Evolutionary conservation across 2,329 filamentous ascomycete genomes (phyloP).

Genomic region (Monosporascus sp.): DNA sequence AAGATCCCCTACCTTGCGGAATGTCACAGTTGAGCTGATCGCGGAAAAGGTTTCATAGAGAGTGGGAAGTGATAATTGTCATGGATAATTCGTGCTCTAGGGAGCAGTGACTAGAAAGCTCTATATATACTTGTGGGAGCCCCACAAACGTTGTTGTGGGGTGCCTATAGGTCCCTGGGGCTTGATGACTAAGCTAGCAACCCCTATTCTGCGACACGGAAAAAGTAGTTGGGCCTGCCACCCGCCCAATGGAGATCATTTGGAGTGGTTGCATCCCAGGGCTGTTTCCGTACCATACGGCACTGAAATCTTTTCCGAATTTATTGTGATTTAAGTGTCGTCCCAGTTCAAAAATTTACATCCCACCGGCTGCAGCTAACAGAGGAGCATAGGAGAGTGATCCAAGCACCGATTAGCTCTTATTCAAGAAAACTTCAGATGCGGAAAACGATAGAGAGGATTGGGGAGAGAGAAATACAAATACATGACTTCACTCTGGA

Average conservation of each 20-base stretch:
- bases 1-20: not conserved
- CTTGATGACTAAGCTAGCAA: too few relatives aligned
- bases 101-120: too few relatives aligned
- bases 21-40: too few relatives aligned
- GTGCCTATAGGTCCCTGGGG: too few relatives aligned
- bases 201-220: too few relatives aligned
- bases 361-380: not conserved
- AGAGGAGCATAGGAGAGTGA: not conserved
- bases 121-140: too few relatives aligned
- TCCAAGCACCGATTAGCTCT: not conserved
- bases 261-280: not conserved
- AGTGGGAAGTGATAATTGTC: too few relatives aligned
- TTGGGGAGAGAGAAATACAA: not conserved
- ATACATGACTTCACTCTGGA: not conserved
- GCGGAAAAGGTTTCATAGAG: too few relatives aligned
- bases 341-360: not conserved
- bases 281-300: not conserved
- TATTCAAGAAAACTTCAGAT: not conserved
- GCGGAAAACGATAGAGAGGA: not conserved
- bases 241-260: not conserved
- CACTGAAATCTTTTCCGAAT: not conserved
- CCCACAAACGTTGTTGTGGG: too few relatives aligned
- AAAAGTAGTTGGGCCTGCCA: not conserved
- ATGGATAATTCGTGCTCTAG: too few relatives aligned
- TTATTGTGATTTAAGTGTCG: not conserved